phyloP scores from a whole-genome alignment of 1,139 yeast species.

The Geotrichum europaeum region DNA sequence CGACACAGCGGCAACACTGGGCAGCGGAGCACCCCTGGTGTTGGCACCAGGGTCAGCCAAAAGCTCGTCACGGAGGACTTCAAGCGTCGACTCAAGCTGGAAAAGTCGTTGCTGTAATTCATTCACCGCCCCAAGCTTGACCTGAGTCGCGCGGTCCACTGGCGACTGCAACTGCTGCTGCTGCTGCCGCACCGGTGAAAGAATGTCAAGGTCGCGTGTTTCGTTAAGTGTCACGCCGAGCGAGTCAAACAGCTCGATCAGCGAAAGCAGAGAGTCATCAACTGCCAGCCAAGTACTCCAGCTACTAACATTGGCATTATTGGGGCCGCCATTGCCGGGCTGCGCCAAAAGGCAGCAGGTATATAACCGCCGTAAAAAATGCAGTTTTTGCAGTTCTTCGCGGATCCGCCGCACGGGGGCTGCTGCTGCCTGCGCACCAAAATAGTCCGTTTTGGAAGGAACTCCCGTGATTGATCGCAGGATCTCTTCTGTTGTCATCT shows the following conservation, averaged over 20 bases:
- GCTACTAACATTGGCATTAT: neutral
- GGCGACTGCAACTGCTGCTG: neutral
- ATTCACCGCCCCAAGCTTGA: neutral
- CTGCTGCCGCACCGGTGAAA: neutral
- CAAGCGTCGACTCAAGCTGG: neutral
- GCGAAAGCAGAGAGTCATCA: neutral
- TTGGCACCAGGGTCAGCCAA: neutral
- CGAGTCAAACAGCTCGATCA: neutral
- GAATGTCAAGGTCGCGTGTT: neutral
- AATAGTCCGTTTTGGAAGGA: slow-evolving; percentile 19
- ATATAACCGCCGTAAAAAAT: slow-evolving; percentile 37
- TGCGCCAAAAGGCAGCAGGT: slow-evolving; percentile 40
- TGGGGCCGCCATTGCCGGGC: neutral
- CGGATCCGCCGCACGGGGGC: slow-evolving; percentile 28
- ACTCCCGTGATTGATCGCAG: slow-evolving; percentile 11
- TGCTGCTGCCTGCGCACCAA: slow-evolving; percentile 30
- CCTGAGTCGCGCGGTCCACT: neutral
- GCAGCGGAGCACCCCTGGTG: neutral
- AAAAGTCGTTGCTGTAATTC: neutral
- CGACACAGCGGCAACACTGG: neutral
- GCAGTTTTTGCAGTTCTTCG: slow-evolving; percentile 34
- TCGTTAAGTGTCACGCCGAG: neutral
- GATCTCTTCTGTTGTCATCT: slow-evolving; percentile 20
- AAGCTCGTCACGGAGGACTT: neutral
- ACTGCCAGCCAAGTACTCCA: neutral